Conservation (phyloP, 495 filamentous ascomycete species). For the Astrothelium macrocarpum region DNA sequence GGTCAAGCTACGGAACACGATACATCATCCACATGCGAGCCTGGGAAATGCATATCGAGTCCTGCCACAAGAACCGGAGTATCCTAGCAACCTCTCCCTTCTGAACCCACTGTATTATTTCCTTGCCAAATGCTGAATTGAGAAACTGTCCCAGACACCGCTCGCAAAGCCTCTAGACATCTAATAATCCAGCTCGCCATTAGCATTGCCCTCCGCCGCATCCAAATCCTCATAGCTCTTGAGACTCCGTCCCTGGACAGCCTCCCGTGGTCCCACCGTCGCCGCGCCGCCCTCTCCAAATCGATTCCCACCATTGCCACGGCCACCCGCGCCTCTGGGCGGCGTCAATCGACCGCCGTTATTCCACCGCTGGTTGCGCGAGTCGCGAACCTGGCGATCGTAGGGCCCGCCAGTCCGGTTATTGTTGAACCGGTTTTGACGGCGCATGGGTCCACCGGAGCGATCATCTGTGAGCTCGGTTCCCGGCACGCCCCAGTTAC, state of each 20-base stretch:
- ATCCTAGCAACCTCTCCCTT: no score
- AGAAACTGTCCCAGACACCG: background rate
- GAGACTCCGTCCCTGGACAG: slow-evolving; percentile 78
- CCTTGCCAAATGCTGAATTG: no score
- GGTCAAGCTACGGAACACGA: no score
- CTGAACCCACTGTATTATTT: no score
- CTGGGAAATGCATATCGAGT: no score
- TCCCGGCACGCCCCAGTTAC: slow-evolving; percentile 35
- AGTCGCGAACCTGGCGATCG: slow-evolving; percentile 40
- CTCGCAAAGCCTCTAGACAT: background rate
- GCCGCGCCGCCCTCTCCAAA: slow-evolving; percentile 49
- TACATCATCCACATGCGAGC: no score
- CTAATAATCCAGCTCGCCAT: slow-evolving; percentile 55
- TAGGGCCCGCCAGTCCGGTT: slow-evolving; percentile 46
- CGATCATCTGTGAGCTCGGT: slow-evolving; percentile 32
- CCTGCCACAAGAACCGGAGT: no score
- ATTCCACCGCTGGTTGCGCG: slow-evolving; percentile 29
- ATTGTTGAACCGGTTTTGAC: slow-evolving; percentile 40
- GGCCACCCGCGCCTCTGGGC: slow-evolving; percentile 35
- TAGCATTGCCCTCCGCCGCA: slow-evolving; percentile 49
- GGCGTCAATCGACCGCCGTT: slow-evolving; percentile 34
- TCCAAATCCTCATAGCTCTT: slow-evolving; percentile 98
- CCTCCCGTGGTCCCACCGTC: slow-evolving; percentile 69
- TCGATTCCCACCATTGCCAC: slow-evolving; percentile 30
- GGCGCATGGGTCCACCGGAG: slow-evolving; percentile 51